Percentiles rank a stretch among this genome's conserved stretches.
These are phyloP conservation scores for Helminthosporium solani DNA, from an alignment of 2,329 filamentous ascomycete genomes.

Conservation along the genomic window DNA sequence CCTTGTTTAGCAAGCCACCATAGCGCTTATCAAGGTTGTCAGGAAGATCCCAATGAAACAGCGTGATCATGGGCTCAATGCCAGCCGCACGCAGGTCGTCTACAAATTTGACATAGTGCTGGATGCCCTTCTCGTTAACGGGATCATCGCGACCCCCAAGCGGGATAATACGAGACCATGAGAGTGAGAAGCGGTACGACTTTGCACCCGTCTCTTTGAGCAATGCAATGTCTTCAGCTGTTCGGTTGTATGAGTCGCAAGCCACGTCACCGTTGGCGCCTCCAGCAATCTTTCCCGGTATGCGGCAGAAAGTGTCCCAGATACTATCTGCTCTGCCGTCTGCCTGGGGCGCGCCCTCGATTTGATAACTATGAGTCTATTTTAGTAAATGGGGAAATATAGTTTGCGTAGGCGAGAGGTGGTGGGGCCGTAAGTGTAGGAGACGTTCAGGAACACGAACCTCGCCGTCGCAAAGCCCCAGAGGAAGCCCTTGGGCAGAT, in stretches of 20 bases:
- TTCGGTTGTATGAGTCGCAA: constrained; percentile 85
- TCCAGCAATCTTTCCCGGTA: constrained; percentile 79
- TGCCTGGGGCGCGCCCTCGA: constrained; percentile 73
- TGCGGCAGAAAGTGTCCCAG: constrained; percentile 86
- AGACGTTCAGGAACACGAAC: constrained; percentile 30
- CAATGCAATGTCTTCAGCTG: constrained; percentile 72
- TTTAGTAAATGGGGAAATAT: constrained; percentile 20
- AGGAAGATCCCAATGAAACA: constrained; percentile 88
- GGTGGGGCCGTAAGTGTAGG: constrained; percentile 27
- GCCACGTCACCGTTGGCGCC: constrained; percentile 72
- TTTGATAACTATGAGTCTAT: constrained; percentile 69
- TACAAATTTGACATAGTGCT: constrained; percentile 76
- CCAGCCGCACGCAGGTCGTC: constrained; percentile 74
- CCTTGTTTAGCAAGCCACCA: constrained; percentile 75
- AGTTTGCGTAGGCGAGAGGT: constrained; percentile 9
- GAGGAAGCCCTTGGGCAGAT: constrained; percentile 42
- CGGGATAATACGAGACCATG: constrained; percentile 81
- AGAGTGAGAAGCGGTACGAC: constrained; percentile 81
- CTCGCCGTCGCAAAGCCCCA: constrained; percentile 47
- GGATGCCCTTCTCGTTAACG: constrained; percentile 73
- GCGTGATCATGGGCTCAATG: constrained; percentile 77
- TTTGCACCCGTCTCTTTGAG: constrained; percentile 72
- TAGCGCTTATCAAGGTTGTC: constrained; percentile 77
- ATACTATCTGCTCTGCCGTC: constrained; percentile 81
- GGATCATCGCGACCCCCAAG: constrained; percentile 81